phyloP scores from a whole-genome alignment of 225 moss, liverwort and hornwort genomes.

The Straminergon stramineum region DNA sequence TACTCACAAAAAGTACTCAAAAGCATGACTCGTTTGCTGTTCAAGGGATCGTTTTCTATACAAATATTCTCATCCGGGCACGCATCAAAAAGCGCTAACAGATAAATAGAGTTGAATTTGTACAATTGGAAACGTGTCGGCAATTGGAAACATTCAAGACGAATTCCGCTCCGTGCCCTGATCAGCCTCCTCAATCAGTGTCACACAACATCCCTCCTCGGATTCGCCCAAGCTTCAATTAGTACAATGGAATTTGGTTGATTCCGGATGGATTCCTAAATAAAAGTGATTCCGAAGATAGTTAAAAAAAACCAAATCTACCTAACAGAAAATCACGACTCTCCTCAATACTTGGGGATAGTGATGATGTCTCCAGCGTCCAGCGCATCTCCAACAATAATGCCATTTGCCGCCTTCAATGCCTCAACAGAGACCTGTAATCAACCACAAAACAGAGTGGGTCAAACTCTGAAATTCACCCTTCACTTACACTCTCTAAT shows the following conservation, averaged over 20 bases:
- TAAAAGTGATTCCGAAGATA: background rate
- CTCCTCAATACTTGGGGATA: conserved; percentile 8
- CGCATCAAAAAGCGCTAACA: conserved; percentile 1
- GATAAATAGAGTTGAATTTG: background rate
- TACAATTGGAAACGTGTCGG: conserved; percentile 10
- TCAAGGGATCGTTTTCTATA: conserved; percentile 11
- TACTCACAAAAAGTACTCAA: background rate
- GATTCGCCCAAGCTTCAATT: background rate
- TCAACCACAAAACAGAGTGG: background rate
- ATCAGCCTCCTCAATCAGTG: background rate
- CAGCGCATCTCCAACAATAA: conserved; percentile 24
- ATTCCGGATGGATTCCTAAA: background rate
- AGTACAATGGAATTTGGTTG: background rate
- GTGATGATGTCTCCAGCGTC: conserved; percentile 25
- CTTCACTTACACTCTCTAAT: background rate
- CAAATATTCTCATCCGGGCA: conserved; percentile 7
- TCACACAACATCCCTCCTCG: background rate
- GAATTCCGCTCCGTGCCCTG: background rate
- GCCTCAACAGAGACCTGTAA: conserved; percentile 24
- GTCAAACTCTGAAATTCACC: background rate
- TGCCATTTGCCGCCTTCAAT: conserved; percentile 33
- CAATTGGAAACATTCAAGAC: background rate
- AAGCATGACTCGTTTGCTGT: background rate
- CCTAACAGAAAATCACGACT: background rate
- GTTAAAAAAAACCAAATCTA: background rate